Percentiles rank a stretch among this genome's conserved stretches.
Evolutionary conservation across 2,329 filamentous ascomycete genomes (phyloP).

Genomic region (Trichophyton simii): DNA sequence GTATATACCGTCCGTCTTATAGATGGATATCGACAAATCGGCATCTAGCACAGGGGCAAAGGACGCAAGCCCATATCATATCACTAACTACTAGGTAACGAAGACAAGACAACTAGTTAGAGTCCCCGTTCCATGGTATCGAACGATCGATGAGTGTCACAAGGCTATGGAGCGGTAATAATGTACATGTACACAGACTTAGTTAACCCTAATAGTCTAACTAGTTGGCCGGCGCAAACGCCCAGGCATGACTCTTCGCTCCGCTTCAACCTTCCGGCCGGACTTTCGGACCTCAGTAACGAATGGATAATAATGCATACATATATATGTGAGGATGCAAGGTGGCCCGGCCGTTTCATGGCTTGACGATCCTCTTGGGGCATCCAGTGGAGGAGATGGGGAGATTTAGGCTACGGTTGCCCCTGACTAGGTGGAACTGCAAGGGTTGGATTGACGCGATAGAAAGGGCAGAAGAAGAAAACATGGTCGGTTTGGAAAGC

Average conservation of each 20-base stretch:
- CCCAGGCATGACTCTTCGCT: not conserved
- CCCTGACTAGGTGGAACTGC: not conserved
- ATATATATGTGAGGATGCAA: not conserved
- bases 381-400: not conserved
- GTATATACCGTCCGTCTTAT: not conserved
- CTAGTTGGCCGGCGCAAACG: not conserved
- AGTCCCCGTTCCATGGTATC: not conserved
- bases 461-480: not conserved
- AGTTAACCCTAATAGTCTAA: not conserved
- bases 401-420: not conserved
- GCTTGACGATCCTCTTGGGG: not conserved
- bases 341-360: not conserved
- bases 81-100: not conserved
- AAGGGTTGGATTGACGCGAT: not conserved
- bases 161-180: not conserved
- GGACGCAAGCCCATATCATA: not conserved
- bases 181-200: not conserved
- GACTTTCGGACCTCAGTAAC: not conserved
- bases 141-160: not conserved
- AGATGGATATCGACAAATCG: not conserved
- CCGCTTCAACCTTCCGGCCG: not conserved
- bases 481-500: not conserved
- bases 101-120: not conserved
- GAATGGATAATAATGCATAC: not conserved
- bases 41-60: not conserved